These are phyloP conservation scores for Epichloe sibirici DNA, from an alignment of 2,329 filamentous ascomycete species.

Conservation along the genomic window DNA sequence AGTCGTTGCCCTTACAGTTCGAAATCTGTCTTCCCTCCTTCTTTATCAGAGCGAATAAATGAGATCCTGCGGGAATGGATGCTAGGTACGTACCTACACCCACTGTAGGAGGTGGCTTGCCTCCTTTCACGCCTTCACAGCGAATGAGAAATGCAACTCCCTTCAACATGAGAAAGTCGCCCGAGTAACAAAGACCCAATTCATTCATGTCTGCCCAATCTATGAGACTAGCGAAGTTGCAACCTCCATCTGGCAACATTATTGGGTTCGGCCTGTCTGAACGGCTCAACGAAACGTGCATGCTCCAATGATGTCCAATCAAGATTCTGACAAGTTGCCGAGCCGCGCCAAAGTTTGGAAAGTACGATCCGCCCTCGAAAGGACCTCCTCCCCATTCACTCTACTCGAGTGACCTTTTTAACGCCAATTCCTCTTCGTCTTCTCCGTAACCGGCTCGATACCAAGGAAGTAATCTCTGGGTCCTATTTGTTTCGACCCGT, in stretches of 20 bases:
- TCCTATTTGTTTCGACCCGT: conserved; percentile 3
- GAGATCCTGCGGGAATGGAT: background rate
- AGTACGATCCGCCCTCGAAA: background rate
- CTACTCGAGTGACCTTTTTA: background rate
- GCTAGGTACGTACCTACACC: background rate
- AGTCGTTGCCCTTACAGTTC: background rate
- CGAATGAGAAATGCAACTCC: too few relatives aligned
- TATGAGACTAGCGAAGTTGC: too few relatives aligned
- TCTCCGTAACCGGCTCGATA: background rate
- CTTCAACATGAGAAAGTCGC: too few relatives aligned
- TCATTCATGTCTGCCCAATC: too few relatives aligned
- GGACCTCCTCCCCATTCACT: background rate
- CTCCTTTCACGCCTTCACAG: background rate
- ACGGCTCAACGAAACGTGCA: background rate
- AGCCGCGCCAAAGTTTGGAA: background rate
- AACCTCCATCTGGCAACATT: too few relatives aligned
- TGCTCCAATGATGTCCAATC: background rate
- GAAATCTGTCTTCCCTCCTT: background rate
- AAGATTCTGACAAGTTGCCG: background rate
- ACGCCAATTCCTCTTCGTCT: background rate
- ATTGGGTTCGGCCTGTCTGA: background rate
- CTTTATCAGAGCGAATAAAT: background rate
- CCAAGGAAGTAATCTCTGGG: background rate
- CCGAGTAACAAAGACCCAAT: too few relatives aligned
- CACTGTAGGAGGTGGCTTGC: background rate